Evolutionary conservation across 768 basidiomycete genomes (phyloP).

Genomic region (Termitomyces sp.): DNA sequence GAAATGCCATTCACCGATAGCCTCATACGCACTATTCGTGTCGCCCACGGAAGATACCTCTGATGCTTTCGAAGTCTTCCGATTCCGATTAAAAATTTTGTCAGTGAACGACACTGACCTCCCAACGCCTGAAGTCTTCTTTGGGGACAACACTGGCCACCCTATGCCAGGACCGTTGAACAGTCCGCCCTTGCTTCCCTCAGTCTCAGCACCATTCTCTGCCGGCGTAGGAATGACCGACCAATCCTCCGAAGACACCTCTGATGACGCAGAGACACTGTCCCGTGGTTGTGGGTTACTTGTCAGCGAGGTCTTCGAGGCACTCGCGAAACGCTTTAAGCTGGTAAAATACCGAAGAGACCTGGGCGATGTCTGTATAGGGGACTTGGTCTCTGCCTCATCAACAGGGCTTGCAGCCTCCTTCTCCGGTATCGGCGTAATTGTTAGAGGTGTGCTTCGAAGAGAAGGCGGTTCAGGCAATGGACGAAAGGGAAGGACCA

Average conservation of each 20-base stretch:
- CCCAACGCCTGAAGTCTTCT: conserved; percentile 40
- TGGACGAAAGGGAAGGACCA: conserved; percentile 7
- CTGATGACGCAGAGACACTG: conserved; percentile 55
- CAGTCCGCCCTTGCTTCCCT: background rate
- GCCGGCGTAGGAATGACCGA: conserved; percentile 55
- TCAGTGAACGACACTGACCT: conserved; percentile 56
- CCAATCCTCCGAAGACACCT: conserved; percentile 66
- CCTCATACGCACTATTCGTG: conserved; percentile 23
- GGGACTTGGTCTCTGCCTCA: background rate
- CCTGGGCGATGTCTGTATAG: conserved; percentile 43
- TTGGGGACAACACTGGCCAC: conserved; percentile 47
- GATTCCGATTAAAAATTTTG: conserved; percentile 47
- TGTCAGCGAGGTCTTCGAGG: conserved; percentile 22
- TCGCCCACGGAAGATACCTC: conserved; percentile 27
- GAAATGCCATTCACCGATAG: conserved; percentile 31
- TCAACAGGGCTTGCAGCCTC: background rate
- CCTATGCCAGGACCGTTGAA: conserved; percentile 26
- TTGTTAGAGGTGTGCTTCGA: background rate
- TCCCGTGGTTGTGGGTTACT: conserved; percentile 39
- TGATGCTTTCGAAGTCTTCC: conserved; percentile 54
- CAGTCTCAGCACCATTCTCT: conserved; percentile 24
- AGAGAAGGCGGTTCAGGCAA: background rate
- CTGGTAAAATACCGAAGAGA: conserved; percentile 44
- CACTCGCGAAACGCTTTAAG: conserved; percentile 40
- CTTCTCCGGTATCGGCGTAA: conserved; percentile 4